phyloP scores from a whole-genome alignment of 352 stramenopile species.

The Phytophthora brassicae region DNA sequence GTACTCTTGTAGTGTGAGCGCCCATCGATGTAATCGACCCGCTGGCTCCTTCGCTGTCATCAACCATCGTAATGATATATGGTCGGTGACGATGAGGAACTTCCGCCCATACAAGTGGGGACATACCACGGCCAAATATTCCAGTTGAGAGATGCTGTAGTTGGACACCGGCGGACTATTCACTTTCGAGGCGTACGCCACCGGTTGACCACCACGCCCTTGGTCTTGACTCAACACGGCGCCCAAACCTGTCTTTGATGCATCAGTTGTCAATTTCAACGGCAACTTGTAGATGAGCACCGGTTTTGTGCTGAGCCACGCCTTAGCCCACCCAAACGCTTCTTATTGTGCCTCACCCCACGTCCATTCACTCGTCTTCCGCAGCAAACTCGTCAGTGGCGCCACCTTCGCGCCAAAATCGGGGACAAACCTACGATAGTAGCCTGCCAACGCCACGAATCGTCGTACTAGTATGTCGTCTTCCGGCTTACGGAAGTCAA shows the following conservation, averaged over 20 bases:
- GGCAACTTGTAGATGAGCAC: background rate
- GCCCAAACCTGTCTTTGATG: background rate
- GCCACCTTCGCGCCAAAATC: background rate
- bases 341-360: background rate
- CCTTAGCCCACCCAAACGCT: background rate
- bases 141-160: background rate
- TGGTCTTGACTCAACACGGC: slow-evolving; percentile 1
- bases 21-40: background rate
- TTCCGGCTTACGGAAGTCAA: background rate
- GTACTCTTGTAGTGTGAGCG: background rate
- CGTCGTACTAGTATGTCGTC: background rate
- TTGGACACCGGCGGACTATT: no score
- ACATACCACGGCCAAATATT: no score
- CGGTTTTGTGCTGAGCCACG: background rate
- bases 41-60: background rate
- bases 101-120: background rate
- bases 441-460: slow-evolving; percentile 4
- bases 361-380: background rate
- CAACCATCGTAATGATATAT: background rate
- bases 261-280: slow-evolving; percentile 1
- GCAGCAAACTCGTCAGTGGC: background rate
- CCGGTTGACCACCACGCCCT: no score
- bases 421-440: slow-evolving; percentile 1
- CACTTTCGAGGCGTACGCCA: no score
- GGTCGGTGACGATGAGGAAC: background rate